Evolutionary conservation across 345 rosid species (phyloP), one percentile per base, ranked within the genome.

Genomic region (Linum lewisii): DNA sequence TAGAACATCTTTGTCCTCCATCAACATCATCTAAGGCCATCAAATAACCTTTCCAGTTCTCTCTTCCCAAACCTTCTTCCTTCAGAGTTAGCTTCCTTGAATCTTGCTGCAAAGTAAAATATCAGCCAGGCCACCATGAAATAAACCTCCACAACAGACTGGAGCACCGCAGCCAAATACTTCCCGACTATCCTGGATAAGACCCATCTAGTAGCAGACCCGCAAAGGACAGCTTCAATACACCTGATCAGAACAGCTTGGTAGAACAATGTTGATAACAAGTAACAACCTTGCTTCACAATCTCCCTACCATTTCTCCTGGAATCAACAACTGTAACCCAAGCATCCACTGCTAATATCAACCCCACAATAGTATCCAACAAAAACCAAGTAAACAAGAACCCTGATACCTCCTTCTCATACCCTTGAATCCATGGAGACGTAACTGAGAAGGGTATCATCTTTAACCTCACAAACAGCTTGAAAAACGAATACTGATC

Each of bases 91-190:
- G 93, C 95, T 64, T 88, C 93, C 75, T 74, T 82, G 75, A 80
- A 81, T 69, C 88, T 81, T 38, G 79, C 84, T 23, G 82, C 82
- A 42, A 91, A 75, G 81, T 88, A 88, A 63, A 82, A 91, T 65
- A 84, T 73, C 73, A 88, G 75, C 98, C 98, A 91, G 25, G 84
- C 96, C 57, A 84, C 80, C 95, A 80, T 86, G 72, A 92, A 88
- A 59, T 81, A 92, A 65, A 92, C 89, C 73, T 92, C 98, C 71
- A 85, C 51, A 24, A 67, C 70, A 20, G 97, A 82, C 68, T 92
- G 98, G n/a, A 86, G 42, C 62, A 80, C 58, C 0, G 79, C 66
- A 49, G 90, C 92, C 58, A 77, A 74, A 63, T 69, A 66, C 56
- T 72, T 85, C 68, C 95, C 97, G 11, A 84, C 51, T 15, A 77